Conservation (phyloP, 1,284 basidiomycete genomes). For the Boletus sp. region DNA sequence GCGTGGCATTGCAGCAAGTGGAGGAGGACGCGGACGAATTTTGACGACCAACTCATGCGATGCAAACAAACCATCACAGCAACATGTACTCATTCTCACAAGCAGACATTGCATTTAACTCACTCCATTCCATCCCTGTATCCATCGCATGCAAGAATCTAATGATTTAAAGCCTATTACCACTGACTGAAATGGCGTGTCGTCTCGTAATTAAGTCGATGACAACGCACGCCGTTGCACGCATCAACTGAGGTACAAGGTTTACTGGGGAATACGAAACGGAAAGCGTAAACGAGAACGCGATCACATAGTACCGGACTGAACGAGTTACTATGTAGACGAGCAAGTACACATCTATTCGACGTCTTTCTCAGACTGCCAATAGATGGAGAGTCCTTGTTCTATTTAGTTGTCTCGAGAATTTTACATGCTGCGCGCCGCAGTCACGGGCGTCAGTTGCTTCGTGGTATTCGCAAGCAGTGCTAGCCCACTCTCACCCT, state of each 20-base stretch:
- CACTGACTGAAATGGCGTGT: background rate
- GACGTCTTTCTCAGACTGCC: too few relatives aligned
- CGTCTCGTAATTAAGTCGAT: constrained; percentile 2
- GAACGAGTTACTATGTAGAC: too few relatives aligned
- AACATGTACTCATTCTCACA: background rate
- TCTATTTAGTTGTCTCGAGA: too few relatives aligned
- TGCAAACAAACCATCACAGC: background rate
- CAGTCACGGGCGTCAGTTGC: too few relatives aligned
- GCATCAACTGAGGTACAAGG: too few relatives aligned
- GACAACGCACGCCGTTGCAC: background rate
- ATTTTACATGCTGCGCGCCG: too few relatives aligned
- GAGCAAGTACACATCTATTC: too few relatives aligned
- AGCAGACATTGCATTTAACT: background rate
- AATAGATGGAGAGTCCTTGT: too few relatives aligned
- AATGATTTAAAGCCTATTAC: background rate
- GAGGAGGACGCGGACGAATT: background rate
- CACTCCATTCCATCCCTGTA: background rate
- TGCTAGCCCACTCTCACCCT: too few relatives aligned
- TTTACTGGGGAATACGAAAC: constrained; percentile 2
- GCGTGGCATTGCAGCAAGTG: background rate
- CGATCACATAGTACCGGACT: too few relatives aligned
- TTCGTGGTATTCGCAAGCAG: too few relatives aligned
- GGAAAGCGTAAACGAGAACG: too few relatives aligned
- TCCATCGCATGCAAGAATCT: background rate
- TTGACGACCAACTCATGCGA: background rate